Base-by-base conservation (phyloP, 2,329 filamentous ascomycete genomes). In the Podosphaera fusca region DNA sequence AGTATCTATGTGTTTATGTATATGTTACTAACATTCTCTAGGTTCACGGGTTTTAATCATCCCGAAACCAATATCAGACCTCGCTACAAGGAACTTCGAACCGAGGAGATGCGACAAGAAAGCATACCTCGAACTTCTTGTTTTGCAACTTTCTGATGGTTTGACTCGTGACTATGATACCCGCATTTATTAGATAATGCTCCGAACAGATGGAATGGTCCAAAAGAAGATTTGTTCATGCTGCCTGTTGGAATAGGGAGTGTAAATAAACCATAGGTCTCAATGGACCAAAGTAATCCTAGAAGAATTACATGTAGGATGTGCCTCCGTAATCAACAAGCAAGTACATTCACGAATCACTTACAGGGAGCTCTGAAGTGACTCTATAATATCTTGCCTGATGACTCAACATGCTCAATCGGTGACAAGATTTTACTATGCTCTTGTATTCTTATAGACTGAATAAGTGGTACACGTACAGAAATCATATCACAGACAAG, bases 21-120 rank as follows among this genome's bases (percentile, higher is more conserved):
- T 21, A 3, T 46, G 46, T 50, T 56, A 49, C 56, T 45, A 21
- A 42, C 35, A 47, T 47, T 51, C 33, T 34, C 21, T 54, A 74
- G 72, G 75, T 79, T 72, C 77, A 80, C 72, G 77, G 82, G 71
- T 81, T 80, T 73, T 80, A 79, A 75, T 67, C 66, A 65, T 66
- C 64, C 65, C 68, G 68, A 70, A 68, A 64, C 61, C 62, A 65
- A 63, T 61, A 64, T 61, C 62, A 65, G 61, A 63, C 62, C 55
- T 64, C 59, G 55, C 60, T 52, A 58, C 56, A 61, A 65, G 64
- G 64, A 65, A 57, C 63, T 42, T 42, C 38, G 10, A 42, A 6
- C 5, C 10, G 38, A 42, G 38, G 38, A 42, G n/a, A 8, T 12
- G 38, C 38, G 38, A 42, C 38, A 42, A 42, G 5, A 42, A 12